These are phyloP conservation scores for Microsporum canis DNA, from an alignment of 2,329 filamentous ascomycete species.

Conservation along the genomic window DNA sequence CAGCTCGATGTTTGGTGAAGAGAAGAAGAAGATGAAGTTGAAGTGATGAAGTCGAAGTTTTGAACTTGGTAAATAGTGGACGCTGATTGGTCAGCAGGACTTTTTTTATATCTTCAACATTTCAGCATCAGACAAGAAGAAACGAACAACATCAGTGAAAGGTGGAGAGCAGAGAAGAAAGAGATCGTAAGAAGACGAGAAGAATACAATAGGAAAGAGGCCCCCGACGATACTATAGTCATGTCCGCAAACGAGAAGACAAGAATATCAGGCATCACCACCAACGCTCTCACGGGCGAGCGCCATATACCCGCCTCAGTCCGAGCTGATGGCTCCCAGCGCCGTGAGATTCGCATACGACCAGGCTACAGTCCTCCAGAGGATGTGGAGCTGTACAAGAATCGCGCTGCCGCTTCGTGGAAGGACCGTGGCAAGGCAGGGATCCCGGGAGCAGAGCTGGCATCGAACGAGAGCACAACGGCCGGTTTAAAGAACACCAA, in stretches of 20 bases:
- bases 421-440: constrained; percentile 60
- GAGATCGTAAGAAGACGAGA: background rate
- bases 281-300: constrained; percentile 62
- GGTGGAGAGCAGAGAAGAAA: background rate
- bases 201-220: background rate
- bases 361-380: constrained; percentile 91
- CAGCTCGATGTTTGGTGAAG: background rate
- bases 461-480: constrained; percentile 45
- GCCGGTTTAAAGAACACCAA: constrained; percentile 54
- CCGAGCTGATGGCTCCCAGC: constrained; percentile 78
- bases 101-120: background rate
- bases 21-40: background rate
- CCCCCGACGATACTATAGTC: background rate
- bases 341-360: constrained; percentile 85
- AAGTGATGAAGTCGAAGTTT: background rate
- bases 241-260: constrained; percentile 34
- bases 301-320: constrained; percentile 81
- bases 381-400: constrained; percentile 93
- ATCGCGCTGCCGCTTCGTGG: constrained; percentile 74
- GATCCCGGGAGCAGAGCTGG: constrained; percentile 59
- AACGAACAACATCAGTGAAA: background rate
- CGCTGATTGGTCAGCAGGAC: background rate
- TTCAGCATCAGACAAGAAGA: background rate
- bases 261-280: constrained; percentile 56
- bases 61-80: background rate